Evolutionary conservation across 2,329 filamentous ascomycete genomes (phyloP).

Genomic region (Pseudogymnoascus sp.): DNA sequence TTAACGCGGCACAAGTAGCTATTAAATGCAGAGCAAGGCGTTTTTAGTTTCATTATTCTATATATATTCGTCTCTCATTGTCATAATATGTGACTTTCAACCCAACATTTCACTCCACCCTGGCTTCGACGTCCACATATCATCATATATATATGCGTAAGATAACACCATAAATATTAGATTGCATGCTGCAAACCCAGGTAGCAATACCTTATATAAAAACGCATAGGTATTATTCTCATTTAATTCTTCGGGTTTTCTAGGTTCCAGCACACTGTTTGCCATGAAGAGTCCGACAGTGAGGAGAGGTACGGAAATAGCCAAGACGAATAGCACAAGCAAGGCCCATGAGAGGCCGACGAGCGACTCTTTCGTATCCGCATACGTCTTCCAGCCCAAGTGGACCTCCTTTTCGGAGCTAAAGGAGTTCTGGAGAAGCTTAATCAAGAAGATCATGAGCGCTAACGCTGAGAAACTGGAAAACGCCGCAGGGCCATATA

Average conservation of each 20-base stretch:
- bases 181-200: not conserved
- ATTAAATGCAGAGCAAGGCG: not conserved
- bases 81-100: not conserved
- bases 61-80: not conserved
- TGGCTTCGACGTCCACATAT: not conserved
- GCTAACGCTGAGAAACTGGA: not conserved
- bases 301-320: not conserved
- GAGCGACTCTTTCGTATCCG: not conserved
- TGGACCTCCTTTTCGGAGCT: not conserved
- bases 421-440: not conserved
- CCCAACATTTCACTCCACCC: not conserved
- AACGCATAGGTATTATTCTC: no score
- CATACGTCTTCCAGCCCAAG: not conserved
- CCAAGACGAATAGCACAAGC: not conserved
- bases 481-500: not conserved
- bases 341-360: not conserved
- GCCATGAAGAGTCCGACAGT: not conserved
- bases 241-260: no score
- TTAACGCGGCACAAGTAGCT: not conserved
- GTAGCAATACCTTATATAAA: no score
- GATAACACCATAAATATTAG: not conserved
- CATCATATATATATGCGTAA: not conserved
- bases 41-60: not conserved
- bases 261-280: not conserved
- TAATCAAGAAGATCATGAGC: not conserved